Percentiles rank a stretch among this genome's conserved stretches.
Conservation (phyloP, 768 basidiomycete genomes). For the Pleurotus cornucopiae region DNA sequence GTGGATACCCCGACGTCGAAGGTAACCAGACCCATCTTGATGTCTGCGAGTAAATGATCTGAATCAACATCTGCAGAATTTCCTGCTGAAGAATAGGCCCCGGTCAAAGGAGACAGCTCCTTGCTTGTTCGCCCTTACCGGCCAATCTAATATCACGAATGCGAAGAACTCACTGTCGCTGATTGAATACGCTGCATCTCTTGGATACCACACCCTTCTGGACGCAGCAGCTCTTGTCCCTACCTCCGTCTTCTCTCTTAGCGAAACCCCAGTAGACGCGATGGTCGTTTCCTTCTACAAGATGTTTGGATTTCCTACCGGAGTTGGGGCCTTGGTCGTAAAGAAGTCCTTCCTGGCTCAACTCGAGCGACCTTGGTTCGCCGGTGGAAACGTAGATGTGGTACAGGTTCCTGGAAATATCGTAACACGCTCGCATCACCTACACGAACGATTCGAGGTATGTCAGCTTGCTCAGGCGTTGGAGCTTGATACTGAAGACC, state of each 20-base stretch:
- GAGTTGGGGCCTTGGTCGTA: slow-evolving; percentile 75
- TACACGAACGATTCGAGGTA: slow-evolving; percentile 80
- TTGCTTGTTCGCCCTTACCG: slow-evolving; percentile 71
- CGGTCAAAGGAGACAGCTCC: slow-evolving; percentile 38
- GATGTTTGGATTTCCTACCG: slow-evolving; percentile 87
- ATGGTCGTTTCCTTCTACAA: slow-evolving; percentile 86
- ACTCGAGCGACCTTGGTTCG: slow-evolving; percentile 77
- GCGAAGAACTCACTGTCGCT: slow-evolving; percentile 66
- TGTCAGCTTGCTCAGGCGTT: slow-evolving; percentile 11
- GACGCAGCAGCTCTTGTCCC: slow-evolving; percentile 82
- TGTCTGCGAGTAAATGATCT: slow-evolving; percentile 16
- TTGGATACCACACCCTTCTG: slow-evolving; percentile 73
- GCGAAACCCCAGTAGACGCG: slow-evolving; percentile 69
- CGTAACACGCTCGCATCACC: slow-evolving; percentile 52
- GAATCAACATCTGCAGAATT: slow-evolving; percentile 35
- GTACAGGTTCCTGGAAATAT: slow-evolving; percentile 78
- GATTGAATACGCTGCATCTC: slow-evolving; percentile 55
- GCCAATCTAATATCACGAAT: slow-evolving; percentile 80
- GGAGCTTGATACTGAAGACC: background rate
- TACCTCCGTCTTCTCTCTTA: slow-evolving; percentile 62
- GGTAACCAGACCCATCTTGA: slow-evolving; percentile 32
- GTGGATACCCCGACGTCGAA: slow-evolving; percentile 54
- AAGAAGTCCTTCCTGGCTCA: slow-evolving; percentile 61
- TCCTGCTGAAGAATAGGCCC: slow-evolving; percentile 49
- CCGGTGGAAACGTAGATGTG: slow-evolving; percentile 78